A percentile compares a stretch with the other conserved stretches of the same genome.
Evolutionary conservation across 169 alveolate genomes (phyloP).

Genomic region (Plasmodium reichenowi): DNA sequence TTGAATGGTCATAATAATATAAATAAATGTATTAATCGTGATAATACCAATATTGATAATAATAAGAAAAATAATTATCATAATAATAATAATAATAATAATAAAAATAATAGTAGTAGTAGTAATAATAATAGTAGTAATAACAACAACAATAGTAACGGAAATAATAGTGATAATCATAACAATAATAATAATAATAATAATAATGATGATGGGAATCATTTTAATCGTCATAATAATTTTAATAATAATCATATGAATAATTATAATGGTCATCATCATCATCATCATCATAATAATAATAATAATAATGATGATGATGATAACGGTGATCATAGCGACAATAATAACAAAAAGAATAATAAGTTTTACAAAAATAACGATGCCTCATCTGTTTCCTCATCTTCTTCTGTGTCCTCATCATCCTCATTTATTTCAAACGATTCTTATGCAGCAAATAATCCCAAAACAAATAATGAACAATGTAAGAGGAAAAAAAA

Average conservation of each 20-base stretch:
- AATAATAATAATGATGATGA: conserved; percentile 8
- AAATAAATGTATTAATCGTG: background rate
- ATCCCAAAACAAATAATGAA: background rate
- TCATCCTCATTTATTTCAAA: conserved; percentile 15
- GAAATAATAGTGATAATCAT: conserved; percentile 16
- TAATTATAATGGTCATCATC: background rate
- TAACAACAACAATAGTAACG: conserved; percentile 4
- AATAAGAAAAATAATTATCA: conserved; percentile 5
- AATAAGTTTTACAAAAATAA: conserved; percentile 2
- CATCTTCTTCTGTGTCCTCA: conserved; percentile 18
- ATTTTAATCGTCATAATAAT: too few relatives aligned
- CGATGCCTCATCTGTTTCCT: background rate
- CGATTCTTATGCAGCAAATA: background rate
- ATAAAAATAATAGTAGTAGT: background rate
- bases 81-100: conserved; percentile 1
- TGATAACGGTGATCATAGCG: background rate
- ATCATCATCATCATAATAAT: background rate
- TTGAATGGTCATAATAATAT: background rate
- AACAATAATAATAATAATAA: conserved; percentile 1
- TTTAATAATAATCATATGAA: background rate
- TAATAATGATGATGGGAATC: background rate
- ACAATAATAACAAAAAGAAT: background rate
- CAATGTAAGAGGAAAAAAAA: conserved; percentile 1
- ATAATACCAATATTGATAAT: conserved; percentile 3
- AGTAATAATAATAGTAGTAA: background rate